Percentiles rank a stretch among this genome's conserved stretches.
Evolutionary conservation across 345 rosid species (phyloP).

Genomic region (Brassica nigra): DNA sequence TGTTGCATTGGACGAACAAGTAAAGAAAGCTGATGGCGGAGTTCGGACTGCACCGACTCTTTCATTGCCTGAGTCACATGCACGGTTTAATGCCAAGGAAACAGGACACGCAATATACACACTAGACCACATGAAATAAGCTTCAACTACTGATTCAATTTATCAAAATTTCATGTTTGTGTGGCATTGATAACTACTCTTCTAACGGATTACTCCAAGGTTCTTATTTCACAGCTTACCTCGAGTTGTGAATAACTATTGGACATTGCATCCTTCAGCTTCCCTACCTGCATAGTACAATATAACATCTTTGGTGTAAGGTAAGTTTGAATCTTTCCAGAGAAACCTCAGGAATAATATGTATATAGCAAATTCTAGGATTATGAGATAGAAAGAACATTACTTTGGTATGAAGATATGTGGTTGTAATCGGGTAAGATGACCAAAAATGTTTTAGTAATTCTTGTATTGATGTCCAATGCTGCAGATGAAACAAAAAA

Average conservation of each 20-base stretch:
- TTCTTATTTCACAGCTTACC: constrained; percentile 46
- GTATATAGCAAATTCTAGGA: background rate
- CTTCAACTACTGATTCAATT: background rate
- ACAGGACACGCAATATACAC: background rate
- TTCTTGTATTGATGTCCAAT: background rate
- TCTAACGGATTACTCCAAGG: background rate
- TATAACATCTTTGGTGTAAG: background rate
- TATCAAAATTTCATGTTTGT: background rate
- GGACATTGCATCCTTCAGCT: constrained; percentile 89
- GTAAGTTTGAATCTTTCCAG: background rate
- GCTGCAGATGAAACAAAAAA: background rate
- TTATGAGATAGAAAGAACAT: background rate
- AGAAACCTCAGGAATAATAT: background rate
- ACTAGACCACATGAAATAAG: background rate
- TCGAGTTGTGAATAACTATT: constrained; percentile 76
- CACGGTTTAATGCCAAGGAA: background rate
- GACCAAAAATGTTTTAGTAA: constrained; percentile 61
- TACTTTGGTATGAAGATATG: constrained; percentile 78
- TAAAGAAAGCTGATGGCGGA: constrained; percentile 83
- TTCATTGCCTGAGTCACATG: constrained; percentile 61
- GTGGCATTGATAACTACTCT: background rate
- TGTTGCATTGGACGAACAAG: constrained; percentile 95
- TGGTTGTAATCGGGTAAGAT: constrained; percentile 83
- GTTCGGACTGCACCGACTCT: constrained; percentile 76
- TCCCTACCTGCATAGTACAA: constrained; percentile 58